Conservation (phyloP, 768 basidiomycete species). For the Thelephora ganbajun region DNA sequence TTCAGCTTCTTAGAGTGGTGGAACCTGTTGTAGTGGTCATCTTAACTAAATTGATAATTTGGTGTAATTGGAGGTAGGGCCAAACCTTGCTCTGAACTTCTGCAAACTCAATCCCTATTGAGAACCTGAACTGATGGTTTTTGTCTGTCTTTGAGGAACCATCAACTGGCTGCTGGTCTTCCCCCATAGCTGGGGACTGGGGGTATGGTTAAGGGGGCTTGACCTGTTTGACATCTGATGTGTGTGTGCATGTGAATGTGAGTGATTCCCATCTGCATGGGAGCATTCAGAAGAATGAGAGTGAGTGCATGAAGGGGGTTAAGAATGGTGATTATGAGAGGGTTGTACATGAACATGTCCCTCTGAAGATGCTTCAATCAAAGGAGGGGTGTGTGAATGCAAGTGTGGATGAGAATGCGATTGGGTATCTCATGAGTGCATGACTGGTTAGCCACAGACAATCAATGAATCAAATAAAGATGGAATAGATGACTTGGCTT, state of each 20-base stretch:
- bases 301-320: slow-evolving; percentile 15
- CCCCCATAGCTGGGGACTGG: too few species aligned
- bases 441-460: too few species aligned
- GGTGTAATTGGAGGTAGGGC: slow-evolving; percentile 47
- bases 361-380: slow-evolving; percentile 14
- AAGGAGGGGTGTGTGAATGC: slow-evolving; percentile 11
- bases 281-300: slow-evolving; percentile 12
- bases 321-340: slow-evolving; percentile 9
- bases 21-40: slow-evolving; percentile 35
- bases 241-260: slow-evolving; percentile 15
- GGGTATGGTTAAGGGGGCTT: too few species aligned
- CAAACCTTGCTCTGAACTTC: too few species aligned
- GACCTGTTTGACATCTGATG: slow-evolving; percentile 1
- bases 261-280: slow-evolving; percentile 13
- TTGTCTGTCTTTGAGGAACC: too few species aligned
- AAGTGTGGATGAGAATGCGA: slow-evolving; percentile 11
- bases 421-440: slow-evolving; percentile 4
- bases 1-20: slow-evolving; percentile 29
- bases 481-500: too few species aligned
- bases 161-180: too few species aligned
- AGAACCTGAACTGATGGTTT: too few species aligned
- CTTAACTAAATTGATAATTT: slow-evolving; percentile 39
- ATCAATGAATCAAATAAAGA: too few species aligned
- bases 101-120: too few species aligned
- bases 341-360: slow-evolving; percentile 3